A percentile compares a stretch with the other conserved stretches of the same genome.
Conservation (phyloP, 2,329 filamentous ascomycete genomes). For the Penicillium sp. region DNA sequence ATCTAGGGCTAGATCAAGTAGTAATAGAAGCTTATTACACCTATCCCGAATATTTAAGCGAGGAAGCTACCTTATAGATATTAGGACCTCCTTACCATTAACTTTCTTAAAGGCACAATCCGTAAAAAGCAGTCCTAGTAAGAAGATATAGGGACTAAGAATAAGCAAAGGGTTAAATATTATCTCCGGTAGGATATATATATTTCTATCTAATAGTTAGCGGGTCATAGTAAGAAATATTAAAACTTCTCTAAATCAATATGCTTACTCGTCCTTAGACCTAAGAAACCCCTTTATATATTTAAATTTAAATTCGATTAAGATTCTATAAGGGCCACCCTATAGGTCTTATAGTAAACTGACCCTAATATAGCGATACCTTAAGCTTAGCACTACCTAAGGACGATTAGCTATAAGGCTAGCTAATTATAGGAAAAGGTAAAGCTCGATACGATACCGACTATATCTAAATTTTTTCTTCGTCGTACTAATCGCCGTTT, state of each 20-base stretch:
- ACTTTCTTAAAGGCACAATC: conserved; percentile 3
- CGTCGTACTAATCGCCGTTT: conserved; percentile 15
- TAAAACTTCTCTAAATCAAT: neutral
- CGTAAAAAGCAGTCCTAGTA: conserved; percentile 37
- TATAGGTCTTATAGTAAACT: neutral
- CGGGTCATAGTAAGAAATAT: neutral
- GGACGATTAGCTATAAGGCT: conserved; percentile 17
- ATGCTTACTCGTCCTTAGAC: neutral
- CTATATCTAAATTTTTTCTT: conserved; percentile 19
- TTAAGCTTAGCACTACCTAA: conserved; percentile 6
- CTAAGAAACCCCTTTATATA: neutral
- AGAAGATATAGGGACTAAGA: conserved; percentile 37
- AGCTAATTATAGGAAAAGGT: conserved; percentile 19
- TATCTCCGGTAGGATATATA: conserved; percentile 36
- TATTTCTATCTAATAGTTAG: conserved; percentile 25
- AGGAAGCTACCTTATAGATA: neutral
- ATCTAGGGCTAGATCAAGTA: neutral
- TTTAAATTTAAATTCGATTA: neutral
- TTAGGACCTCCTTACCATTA: neutral
- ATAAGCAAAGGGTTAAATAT: conserved; percentile 39
- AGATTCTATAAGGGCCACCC: neutral
- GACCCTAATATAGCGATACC: neutral
- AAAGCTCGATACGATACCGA: conserved; percentile 18
- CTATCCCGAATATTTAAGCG: neutral
- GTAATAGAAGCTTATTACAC: neutral